Conservation (phyloP, 2,329 filamentous ascomycete genomes). For the Neonectria punicea region DNA sequence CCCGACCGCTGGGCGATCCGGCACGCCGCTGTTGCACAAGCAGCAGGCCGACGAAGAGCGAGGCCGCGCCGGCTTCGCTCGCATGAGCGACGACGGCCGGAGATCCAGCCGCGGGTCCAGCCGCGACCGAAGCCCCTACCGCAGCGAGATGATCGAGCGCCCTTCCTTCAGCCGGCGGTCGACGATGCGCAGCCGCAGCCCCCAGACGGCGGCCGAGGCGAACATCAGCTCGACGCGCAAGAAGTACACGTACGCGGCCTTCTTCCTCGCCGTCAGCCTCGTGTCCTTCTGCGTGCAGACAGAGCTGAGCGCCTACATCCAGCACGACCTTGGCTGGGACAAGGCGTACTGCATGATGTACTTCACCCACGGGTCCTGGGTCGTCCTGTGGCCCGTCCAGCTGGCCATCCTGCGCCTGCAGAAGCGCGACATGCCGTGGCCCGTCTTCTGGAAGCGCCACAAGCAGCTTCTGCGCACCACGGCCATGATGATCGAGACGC, state of each 20-base stretch:
- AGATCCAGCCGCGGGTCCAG: slow-evolving; percentile 34
- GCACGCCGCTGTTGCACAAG: slow-evolving; percentile 54
- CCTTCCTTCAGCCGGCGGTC: slow-evolving; percentile 58
- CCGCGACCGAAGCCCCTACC: slow-evolving; percentile 42
- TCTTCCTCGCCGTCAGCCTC: slow-evolving; percentile 85
- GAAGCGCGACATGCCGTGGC: slow-evolving; percentile 82
- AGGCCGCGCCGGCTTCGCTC: slow-evolving; percentile 35
- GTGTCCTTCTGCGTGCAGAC: slow-evolving; percentile 94
- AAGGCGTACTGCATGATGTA: slow-evolving; percentile 99
- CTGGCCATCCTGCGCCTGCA: slow-evolving; percentile 82
- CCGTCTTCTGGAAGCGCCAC: slow-evolving; percentile 81
- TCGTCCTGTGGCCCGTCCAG: slow-evolving; percentile 87
- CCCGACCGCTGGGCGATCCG: slow-evolving; percentile 58
- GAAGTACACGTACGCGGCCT: slow-evolving; percentile 87
- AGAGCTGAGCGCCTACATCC: slow-evolving; percentile 94
- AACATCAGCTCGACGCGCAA: slow-evolving; percentile 66
- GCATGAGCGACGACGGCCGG: slow-evolving; percentile 26
- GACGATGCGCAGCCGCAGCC: slow-evolving; percentile 81
- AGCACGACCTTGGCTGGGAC: slow-evolving; percentile 91
- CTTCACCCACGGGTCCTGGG: slow-evolving; percentile 94
- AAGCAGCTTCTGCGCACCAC: slow-evolving; percentile 62
- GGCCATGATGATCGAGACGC: slow-evolving; percentile 85
- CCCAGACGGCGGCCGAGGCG: slow-evolving; percentile 58
- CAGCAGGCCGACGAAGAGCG: slow-evolving; percentile 44
- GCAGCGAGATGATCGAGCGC: slow-evolving; percentile 40